Evolutionary conservation across 306 rosid genomes (phyloP).

Genomic region (Cucurbita argyrosperma): DNA sequence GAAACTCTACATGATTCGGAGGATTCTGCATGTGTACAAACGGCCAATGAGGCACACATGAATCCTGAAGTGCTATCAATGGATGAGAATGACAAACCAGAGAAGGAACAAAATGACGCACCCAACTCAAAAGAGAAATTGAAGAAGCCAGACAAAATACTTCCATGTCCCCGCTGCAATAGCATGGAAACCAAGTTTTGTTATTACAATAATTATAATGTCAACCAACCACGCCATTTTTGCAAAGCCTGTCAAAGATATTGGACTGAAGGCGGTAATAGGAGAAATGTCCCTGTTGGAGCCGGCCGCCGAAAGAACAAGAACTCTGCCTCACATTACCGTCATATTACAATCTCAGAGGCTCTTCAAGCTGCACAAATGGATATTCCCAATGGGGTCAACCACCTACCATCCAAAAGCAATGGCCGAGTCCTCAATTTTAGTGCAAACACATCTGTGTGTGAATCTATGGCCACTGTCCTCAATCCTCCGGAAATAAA

Average conservation of each 20-base stretch:
- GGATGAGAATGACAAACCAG: slow-evolving; percentile 26
- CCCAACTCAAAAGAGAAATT: slow-evolving; percentile 42
- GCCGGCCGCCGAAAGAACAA: slow-evolving; percentile 88
- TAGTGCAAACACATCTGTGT: slow-evolving; percentile 37
- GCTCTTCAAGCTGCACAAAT: slow-evolving; percentile 59
- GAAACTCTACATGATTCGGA: slow-evolving; percentile 20
- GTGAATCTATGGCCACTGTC: slow-evolving; percentile 53
- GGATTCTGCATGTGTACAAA: slow-evolving; percentile 18
- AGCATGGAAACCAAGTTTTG: slow-evolving; percentile 96
- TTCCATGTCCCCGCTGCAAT: slow-evolving; percentile 86
- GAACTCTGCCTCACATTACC: slow-evolving; percentile 49
- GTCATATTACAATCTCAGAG: slow-evolving; percentile 54
- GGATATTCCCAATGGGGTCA: slow-evolving; percentile 37
- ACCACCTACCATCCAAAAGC: slow-evolving; percentile 19
- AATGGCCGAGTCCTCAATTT: slow-evolving; percentile 67
- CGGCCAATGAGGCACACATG: slow-evolving; percentile 19
- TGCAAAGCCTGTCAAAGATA: slow-evolving; percentile 94
- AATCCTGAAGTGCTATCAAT: slow-evolving; percentile 39
- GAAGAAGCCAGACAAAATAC: slow-evolving; percentile 79
- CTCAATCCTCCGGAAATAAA: slow-evolving; percentile 33
- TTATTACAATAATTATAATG: slow-evolving; percentile 79
- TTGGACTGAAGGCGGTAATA: slow-evolving; percentile 91
- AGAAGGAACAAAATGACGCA: slow-evolving; percentile 35
- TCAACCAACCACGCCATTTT: slow-evolving; percentile 86
- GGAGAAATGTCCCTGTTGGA: slow-evolving; percentile 92